phyloP scores from a whole-genome alignment of 768 basidiomycete species.

The Naganishia onofrii region DNA sequence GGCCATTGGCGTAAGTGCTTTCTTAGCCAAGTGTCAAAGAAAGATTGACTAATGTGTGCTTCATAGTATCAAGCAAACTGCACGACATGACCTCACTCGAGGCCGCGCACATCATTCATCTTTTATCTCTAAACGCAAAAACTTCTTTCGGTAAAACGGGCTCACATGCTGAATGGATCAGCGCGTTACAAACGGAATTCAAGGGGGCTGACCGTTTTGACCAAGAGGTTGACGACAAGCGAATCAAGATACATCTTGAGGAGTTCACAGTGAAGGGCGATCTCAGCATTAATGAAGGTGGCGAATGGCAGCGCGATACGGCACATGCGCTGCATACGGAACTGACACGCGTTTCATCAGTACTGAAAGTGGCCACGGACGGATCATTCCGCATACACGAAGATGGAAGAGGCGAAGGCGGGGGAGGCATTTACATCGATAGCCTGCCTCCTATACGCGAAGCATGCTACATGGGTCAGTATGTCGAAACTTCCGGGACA shows the following conservation, averaged over 20 bases:
- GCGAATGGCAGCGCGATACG: not conserved
- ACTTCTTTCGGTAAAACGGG: not conserved
- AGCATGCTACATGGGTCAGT: not conserved
- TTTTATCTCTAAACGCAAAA: not conserved
- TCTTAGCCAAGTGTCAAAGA: no score
- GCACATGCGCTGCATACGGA: not conserved
- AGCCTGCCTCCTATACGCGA: not conserved
- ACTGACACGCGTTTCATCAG: not conserved
- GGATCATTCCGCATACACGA: not conserved
- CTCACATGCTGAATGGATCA: not conserved
- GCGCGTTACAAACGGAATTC: not conserved
- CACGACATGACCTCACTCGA: not conserved
- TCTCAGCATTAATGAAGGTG: not conserved
- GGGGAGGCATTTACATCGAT: not conserved
- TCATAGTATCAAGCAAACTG: not conserved
- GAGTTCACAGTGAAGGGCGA: not conserved
- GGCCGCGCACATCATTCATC: constrained; percentile 3
- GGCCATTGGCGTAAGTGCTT: no score
- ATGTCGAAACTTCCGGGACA: not conserved
- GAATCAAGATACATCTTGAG: not conserved
- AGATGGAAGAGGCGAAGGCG: not conserved
- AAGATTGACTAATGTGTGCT: not conserved
- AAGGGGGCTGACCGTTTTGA: not conserved
- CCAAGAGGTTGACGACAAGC: not conserved
- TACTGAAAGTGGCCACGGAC: constrained; percentile 2